phyloP scores from a whole-genome alignment of 1,139 yeast genomes.

The Tardiomyces digboiensis region DNA sequence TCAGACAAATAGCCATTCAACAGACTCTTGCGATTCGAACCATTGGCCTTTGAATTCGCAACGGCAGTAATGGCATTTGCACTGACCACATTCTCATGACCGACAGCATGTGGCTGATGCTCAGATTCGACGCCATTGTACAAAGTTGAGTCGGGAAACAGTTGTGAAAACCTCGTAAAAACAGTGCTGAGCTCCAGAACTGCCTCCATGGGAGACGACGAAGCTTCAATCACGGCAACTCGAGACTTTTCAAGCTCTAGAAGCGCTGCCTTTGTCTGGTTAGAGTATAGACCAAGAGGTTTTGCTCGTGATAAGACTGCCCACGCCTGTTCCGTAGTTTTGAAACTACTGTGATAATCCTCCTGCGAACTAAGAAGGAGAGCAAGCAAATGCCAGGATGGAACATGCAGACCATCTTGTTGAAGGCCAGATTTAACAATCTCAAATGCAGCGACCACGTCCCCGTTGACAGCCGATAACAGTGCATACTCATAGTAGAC shows the following conservation, averaged over 20 bases:
- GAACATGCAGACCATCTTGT: constrained; percentile 32
- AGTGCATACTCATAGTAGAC: constrained; percentile 19
- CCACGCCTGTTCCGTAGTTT: constrained; percentile 35
- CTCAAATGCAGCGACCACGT: constrained; percentile 19
- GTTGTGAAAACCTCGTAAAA: constrained; percentile 47
- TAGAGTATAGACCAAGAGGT: constrained; percentile 14
- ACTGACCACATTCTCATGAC: too few species aligned
- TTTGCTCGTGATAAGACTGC: constrained; percentile 6
- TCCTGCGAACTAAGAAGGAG: constrained; percentile 44
- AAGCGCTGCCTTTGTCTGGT: constrained; percentile 42
- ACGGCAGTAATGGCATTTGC: not conserved
- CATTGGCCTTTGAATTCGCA: not conserved
- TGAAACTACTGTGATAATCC: constrained; percentile 36
- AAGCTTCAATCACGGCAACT: constrained; percentile 56
- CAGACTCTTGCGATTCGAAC: not conserved
- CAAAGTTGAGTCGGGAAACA: constrained; percentile 26
- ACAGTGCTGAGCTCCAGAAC: constrained; percentile 59
- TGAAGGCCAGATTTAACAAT: constrained; percentile 27
- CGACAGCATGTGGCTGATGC: not conserved
- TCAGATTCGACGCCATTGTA: too few species aligned
- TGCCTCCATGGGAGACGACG: constrained; percentile 51
- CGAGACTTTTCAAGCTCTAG: constrained; percentile 71
- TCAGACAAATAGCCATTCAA: not conserved
- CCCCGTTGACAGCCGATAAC: constrained; percentile 17
- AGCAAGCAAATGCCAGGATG: constrained; percentile 43